Conservation (phyloP, 2,329 filamentous ascomycete species). For the Neonectria punicea region DNA sequence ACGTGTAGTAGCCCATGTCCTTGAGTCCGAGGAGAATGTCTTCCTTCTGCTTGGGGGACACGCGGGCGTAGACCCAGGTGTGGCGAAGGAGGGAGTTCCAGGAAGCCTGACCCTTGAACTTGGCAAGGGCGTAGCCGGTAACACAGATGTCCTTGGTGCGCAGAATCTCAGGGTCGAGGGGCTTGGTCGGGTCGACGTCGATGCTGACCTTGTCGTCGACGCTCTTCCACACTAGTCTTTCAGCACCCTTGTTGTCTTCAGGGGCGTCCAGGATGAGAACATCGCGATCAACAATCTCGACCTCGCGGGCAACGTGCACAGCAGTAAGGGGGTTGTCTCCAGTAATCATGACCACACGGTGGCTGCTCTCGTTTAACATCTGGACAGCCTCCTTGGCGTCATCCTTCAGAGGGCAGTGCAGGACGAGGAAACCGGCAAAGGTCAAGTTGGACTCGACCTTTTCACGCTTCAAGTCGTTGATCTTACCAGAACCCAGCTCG, state of each 20-base stretch:
- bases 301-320: conserved; percentile 92
- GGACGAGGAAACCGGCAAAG: conserved; percentile 94
- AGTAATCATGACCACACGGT: conserved; percentile 99
- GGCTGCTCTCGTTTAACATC: conserved; percentile 98
- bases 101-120: conserved; percentile 84
- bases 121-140: conserved; percentile 91
- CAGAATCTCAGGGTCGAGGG: conserved; percentile 83
- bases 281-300: conserved; percentile 97
- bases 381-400: conserved; percentile 93
- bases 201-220: conserved; percentile 91
- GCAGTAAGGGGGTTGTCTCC: conserved; percentile 98
- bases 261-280: conserved; percentile 95
- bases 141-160: conserved; percentile 91
- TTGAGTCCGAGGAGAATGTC: conserved; percentile 97
- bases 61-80: conserved; percentile 97
- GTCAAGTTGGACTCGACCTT: conserved; percentile 85
- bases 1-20: conserved; percentile 95
- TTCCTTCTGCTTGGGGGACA: conserved; percentile 98
- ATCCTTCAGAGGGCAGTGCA: conserved; percentile 96
- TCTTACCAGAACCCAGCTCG: conserved; percentile 83
- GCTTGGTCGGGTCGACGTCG: conserved; percentile 83
- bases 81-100: conserved; percentile 84
- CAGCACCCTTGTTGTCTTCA: conserved; percentile 81
- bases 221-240: conserved; percentile 91
- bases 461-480: conserved; percentile 95